These are phyloP conservation scores for Populus hybrid DNA, from an alignment of 441 rosid genomes.

Conservation along the genomic window DNA sequence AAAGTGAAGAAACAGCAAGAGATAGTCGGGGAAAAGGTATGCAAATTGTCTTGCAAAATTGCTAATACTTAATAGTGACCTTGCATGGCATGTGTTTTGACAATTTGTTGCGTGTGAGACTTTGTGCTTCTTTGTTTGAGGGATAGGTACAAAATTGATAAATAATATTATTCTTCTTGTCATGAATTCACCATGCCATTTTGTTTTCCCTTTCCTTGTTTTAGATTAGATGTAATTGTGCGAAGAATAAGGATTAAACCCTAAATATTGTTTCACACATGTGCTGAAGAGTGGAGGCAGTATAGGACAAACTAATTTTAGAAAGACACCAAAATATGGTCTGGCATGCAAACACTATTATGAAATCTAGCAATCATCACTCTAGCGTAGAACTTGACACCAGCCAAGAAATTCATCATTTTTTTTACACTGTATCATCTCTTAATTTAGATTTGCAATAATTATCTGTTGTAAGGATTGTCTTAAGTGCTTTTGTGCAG, in stretches of 20 bases:
- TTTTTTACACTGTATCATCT: too few species aligned
- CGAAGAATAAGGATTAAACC: not conserved
- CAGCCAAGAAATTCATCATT: too few species aligned
- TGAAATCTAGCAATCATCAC: too few species aligned
- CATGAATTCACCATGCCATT: not conserved
- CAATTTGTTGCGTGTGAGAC: not conserved
- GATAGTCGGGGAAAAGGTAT: slow-evolving; percentile 48
- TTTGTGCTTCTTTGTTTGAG: not conserved
- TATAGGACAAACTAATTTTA: too few species aligned
- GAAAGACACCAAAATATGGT: too few species aligned
- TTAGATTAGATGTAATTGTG: not conserved
- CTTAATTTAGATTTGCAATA: too few species aligned
- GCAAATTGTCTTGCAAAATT: not conserved
- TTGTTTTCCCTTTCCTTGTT: not conserved
- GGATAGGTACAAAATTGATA: not conserved
- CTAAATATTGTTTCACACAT: not conserved
- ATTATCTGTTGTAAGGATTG: too few species aligned
- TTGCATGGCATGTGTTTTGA: not conserved
- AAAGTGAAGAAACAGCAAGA: slow-evolving; percentile 80
- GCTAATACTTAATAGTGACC: not conserved
- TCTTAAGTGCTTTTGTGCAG: too few species aligned
- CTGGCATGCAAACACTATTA: too few species aligned
- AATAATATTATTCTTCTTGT: not conserved
- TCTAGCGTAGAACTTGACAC: too few species aligned
- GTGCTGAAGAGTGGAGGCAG: not conserved